Evolutionary conservation across 768 basidiomycete species (phyloP), one percentile per base, ranked within the genome.

Genomic region (Megacollybia marginata): DNA sequence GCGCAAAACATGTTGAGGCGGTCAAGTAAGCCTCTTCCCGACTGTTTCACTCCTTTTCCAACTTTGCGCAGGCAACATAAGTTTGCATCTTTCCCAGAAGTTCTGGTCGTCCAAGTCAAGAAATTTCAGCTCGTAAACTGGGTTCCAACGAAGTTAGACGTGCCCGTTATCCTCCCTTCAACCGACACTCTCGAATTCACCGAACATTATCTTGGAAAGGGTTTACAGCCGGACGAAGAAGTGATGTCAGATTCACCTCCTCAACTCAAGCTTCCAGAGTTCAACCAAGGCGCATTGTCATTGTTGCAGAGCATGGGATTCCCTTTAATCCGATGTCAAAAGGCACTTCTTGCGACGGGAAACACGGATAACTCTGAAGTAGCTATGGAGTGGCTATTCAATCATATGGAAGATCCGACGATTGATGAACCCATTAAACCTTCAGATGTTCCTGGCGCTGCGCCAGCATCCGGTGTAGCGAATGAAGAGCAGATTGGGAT

Each of bases 371-470:
- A 28, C 23, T 69, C 86, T 0, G 88, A 93, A 53, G 76, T 72
- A 0, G 96, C 96, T 0, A 95, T 95, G 92, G 84, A 92, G 51
- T 99, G 95, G 95, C 65, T 99, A 38, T 95, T 98, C 60, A 74
- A 65, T 42, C 95, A 97, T 63, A 90, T 94, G 89, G 94, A 97
- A 1, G 95, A 98, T 65, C 73, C 91, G 11, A 90, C 92, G 90
- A 48, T 10, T 11, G 13, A 32, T 5, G 34, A 19, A 15, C 19
- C 9, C 19, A 44, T 16, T 28, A 5, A 53, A 9, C 20, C 16
- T 42, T 47, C 19, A 7, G n/a, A 18, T 38, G 3, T 19, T 31
- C 49, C 63, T 0, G 48, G 66, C 1, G 43, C 65, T 3, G 48
- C 60, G 3, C 59, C 61, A 2, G 55, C 58, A 5, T 33, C 58